These are phyloP conservation scores for Parastagonospora avenae DNA, from an alignment of 2,329 filamentous ascomycete genomes.

Conservation along the genomic window DNA sequence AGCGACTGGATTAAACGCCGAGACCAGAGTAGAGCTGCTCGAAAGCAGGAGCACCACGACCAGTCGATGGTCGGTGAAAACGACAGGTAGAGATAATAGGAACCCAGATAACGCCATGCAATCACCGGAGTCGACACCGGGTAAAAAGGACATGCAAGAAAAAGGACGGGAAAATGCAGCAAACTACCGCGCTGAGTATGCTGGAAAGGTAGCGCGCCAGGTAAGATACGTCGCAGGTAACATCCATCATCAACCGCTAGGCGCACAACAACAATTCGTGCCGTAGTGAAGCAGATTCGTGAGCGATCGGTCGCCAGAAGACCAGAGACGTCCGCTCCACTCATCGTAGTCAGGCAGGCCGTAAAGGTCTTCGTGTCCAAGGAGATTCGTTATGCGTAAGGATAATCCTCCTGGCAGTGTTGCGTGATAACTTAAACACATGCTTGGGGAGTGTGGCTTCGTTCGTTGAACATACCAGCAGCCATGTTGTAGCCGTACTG, in stretches of 20 bases:
- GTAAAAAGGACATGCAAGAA: conserved; percentile 40
- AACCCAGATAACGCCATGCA: conserved; percentile 19
- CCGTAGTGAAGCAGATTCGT: conserved; percentile 37
- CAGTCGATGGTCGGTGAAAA: conserved; percentile 34
- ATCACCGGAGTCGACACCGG: conserved; percentile 29
- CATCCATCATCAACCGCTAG: conserved; percentile 26
- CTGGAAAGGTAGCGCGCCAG: conserved; percentile 24
- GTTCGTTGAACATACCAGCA: conserved; percentile 52
- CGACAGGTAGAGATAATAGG: conserved; percentile 22
- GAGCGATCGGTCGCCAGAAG: conserved; percentile 36
- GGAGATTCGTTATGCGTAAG: conserved; percentile 40
- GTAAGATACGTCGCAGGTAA: conserved; percentile 14
- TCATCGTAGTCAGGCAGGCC: conserved; percentile 37
- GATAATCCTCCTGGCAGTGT: conserved; percentile 6
- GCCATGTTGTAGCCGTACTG: conserved; percentile 49
- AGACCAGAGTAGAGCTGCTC: conserved; percentile 37
- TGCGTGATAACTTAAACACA: conserved; percentile 35
- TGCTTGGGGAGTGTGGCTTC: conserved; percentile 51
- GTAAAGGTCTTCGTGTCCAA: conserved; percentile 44
- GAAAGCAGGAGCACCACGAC: conserved; percentile 36
- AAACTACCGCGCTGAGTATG: conserved; percentile 36
- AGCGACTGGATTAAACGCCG: conserved; percentile 31
- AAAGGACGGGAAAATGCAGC: conserved; percentile 41
- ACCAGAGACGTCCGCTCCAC: conserved; percentile 42
- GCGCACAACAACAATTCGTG: conserved; percentile 35